Conservation (phyloP, 2,329 filamentous ascomycete genomes). For the Penicillium sp. region DNA sequence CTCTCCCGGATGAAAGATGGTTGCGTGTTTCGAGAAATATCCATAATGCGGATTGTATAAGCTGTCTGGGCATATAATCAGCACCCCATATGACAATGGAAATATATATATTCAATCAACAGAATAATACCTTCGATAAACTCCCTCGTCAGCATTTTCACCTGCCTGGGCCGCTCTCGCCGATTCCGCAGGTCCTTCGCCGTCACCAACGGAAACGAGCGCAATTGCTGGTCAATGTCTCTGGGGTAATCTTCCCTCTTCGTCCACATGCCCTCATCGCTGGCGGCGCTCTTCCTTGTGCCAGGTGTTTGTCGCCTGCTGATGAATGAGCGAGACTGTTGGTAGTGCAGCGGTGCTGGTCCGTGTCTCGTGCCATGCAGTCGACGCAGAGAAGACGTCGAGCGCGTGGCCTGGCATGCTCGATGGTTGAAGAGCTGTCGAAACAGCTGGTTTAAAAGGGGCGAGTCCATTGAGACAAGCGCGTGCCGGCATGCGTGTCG, state of each 20-base stretch:
- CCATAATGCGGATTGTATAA: conserved; percentile 92
- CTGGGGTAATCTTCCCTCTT: conserved; percentile 72
- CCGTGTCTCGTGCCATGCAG: conserved; percentile 9
- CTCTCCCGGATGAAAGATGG: conserved; percentile 89
- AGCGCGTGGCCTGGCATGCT: conserved; percentile 51
- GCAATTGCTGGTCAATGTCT: conserved; percentile 77
- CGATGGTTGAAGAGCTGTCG: conserved; percentile 78
- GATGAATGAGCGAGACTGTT: conserved; percentile 35
- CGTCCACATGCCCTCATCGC: conserved; percentile 74
- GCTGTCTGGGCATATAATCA: conserved; percentile 59
- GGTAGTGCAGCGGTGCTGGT: conserved; percentile 18
- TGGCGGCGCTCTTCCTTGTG: conserved; percentile 35
- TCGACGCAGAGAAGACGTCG: conserved; percentile 5
- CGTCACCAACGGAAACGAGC: conserved; percentile 78
- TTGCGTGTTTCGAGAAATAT: conserved; percentile 93
- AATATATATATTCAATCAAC: neutral
- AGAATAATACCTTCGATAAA: conserved; percentile 78
- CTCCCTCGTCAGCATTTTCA: conserved; percentile 96
- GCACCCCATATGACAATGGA: neutral
- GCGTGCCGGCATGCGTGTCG: neutral
- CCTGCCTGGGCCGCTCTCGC: conserved; percentile 72
- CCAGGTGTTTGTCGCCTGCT: conserved; percentile 27
- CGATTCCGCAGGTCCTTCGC: conserved; percentile 70
- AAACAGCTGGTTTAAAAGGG: conserved; percentile 72
- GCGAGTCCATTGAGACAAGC: conserved; percentile 68